A percentile compares a stretch with the other conserved stretches of the same genome.
Evolutionary conservation across 2,329 filamentous ascomycete genomes (phyloP).

Genomic region (Xylariaceae sp.): DNA sequence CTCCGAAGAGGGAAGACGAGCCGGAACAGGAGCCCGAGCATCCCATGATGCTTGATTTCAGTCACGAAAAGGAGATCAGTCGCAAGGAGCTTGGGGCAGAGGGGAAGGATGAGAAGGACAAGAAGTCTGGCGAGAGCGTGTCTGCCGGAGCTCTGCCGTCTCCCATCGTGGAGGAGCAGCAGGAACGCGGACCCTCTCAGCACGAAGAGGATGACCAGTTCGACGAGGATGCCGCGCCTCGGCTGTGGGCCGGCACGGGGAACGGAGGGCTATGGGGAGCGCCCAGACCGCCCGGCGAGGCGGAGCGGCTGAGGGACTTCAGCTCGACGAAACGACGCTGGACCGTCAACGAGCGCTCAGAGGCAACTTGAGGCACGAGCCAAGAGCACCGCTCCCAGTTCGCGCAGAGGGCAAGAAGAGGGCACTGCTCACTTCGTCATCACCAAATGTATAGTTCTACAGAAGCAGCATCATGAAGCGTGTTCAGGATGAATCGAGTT

Average conservation of each 20-base stretch:
- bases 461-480: too few species aligned
- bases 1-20: conserved; percentile 27
- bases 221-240: conserved; percentile 14
- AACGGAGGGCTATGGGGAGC: conserved; percentile 21
- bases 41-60: conserved; percentile 45
- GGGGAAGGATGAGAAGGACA: conserved; percentile 4
- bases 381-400: too few species aligned
- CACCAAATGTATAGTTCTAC: too few species aligned
- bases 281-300: conserved; percentile 21
- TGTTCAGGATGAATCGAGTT: too few species aligned
- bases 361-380: too few species aligned
- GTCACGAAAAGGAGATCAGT: conserved; percentile 27
- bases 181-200: too few species aligned
- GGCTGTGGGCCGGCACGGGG: conserved; percentile 17
- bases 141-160: too few species aligned
- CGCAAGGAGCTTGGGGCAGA: conserved; percentile 11
- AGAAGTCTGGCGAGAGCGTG: background rate
- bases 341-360: conserved; percentile 23
- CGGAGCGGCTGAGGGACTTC: conserved; percentile 21
- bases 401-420: too few species aligned
- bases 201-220: conserved; percentile 20
- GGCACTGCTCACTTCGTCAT: too few species aligned
- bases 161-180: too few species aligned
- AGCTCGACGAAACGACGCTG: conserved; percentile 21
- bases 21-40: conserved; percentile 17